Evolutionary conservation across 129 eudicot genomes (phyloP), one percentile per base, ranked within the genome.

Genomic region (Flaveria linearis): DNA sequence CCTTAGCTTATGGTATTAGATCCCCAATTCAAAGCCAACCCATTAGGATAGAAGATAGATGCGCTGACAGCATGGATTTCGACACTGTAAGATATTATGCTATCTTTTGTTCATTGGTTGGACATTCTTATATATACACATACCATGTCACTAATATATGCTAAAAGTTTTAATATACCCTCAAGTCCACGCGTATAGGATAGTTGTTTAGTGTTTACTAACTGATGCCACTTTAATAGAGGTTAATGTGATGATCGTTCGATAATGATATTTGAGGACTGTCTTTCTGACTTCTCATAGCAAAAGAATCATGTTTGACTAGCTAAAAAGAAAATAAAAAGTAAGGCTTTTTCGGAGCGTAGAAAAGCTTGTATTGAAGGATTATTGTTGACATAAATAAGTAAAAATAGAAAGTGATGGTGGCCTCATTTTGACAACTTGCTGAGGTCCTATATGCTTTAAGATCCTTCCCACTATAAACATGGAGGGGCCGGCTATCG

Each of bases 1-100:
- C 83, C 81, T 80, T 81, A 77, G 84, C 84, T 79, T 80, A 78
- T 80, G 87, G 85, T 78, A 75, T 85, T 85, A 76, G 88, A 83
- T 83, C 83, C 88, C 79, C 12, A 73, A 41, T 77, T 53, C 76
- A 53, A 63, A 68, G 69, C 81, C 81, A 62, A 81, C 81, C 78
- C 76, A 80, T 81, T 84, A 73, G 84, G 83, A 84, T 82, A 82
- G 87, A 65, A 85, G 82, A 84, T 82, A 84, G 87, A 73, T 82
- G 88, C 82, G 63, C 82, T 85, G 84, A 72, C 75, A 83, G 22
- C 74, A 68, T 62, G 79, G 83, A 51, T 80, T 58, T 61, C 9
- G 68, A 61, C 75, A 74, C 53, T 60, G 22, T 60, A 69, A 83
- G 82, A 84, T 84, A 81, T 84, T 81, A 84, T 84, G 66, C 72